Evolutionary conservation across 2,329 filamentous ascomycete species (phyloP).

Genomic region (Trichothecium sympodiale): DNA sequence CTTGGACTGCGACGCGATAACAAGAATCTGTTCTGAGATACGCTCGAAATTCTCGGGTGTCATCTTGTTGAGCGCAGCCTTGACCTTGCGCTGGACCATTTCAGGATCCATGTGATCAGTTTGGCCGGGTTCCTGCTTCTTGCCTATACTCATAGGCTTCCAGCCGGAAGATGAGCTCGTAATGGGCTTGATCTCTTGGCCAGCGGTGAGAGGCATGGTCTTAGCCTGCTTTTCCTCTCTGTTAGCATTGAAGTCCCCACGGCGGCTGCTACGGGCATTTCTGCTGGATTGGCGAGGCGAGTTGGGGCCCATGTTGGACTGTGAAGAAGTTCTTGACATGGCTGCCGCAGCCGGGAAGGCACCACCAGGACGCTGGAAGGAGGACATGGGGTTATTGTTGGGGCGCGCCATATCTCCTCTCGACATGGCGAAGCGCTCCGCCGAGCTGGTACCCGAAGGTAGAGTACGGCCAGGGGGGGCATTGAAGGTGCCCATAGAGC

Average conservation of each 20-base stretch:
- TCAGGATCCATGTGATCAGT: constrained; percentile 66
- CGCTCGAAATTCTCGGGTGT: constrained; percentile 97
- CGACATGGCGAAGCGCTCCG: constrained; percentile 61
- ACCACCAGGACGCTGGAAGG: constrained; percentile 35
- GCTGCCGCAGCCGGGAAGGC: constrained; percentile 49
- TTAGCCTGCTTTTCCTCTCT: constrained; percentile 65
- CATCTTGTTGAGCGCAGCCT: constrained; percentile 99
- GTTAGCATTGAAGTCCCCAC: constrained; percentile 36
- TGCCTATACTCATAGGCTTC: constrained; percentile 69
- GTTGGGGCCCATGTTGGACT: constrained; percentile 48
- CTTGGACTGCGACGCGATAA: constrained; percentile 90
- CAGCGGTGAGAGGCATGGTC: constrained; percentile 83
- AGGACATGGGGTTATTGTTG: constrained; percentile 27
- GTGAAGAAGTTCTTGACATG: constrained; percentile 57
- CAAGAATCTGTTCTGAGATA: constrained; percentile 85
- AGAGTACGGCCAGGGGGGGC: constrained; percentile 37
- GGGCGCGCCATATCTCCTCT: constrained; percentile 37
- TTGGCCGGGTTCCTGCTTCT: constrained; percentile 24
- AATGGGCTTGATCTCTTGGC: constrained; percentile 72
- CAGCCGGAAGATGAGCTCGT: constrained; percentile 64
- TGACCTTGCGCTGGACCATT: constrained; percentile 96
- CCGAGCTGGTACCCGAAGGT: constrained; percentile 66
- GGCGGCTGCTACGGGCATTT: constrained; percentile 53
- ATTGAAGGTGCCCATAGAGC: constrained; percentile 71
- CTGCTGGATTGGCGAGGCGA: constrained; percentile 61